Evolutionary conservation across 179 eudicot genomes (phyloP).

Genomic region (Beta macrorhiza): DNA sequence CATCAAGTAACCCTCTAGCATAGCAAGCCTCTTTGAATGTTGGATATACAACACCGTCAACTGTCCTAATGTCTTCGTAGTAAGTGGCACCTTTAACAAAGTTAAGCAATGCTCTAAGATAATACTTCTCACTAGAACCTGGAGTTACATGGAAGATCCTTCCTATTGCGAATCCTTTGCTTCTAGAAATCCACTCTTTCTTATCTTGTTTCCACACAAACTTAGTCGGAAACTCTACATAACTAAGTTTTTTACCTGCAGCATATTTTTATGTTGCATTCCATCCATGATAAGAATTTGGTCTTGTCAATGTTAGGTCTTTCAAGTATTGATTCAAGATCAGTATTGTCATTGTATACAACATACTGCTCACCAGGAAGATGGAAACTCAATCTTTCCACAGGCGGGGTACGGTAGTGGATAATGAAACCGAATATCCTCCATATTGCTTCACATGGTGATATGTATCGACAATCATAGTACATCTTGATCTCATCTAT

Average conservation of each 20-base stretch:
- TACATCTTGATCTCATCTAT: not conserved
- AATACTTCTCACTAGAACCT: not conserved
- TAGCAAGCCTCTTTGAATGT: constrained; percentile 18
- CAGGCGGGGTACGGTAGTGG: not conserved
- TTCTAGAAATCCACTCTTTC: not conserved
- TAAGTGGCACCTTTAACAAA: not conserved
- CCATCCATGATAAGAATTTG: too few species aligned
- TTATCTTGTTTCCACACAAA: not conserved
- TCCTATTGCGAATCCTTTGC: not conserved
- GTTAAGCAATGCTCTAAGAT: not conserved
- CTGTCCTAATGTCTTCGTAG: not conserved
- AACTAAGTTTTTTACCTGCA: not conserved
- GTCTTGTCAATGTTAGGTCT: not conserved
- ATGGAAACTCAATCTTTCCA: not conserved
- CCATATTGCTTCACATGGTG: constrained; percentile 23
- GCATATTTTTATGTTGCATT: not conserved
- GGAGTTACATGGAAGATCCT: not conserved
- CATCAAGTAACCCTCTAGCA: constrained; percentile 15
- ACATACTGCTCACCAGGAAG: not conserved
- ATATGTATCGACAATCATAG: not conserved
- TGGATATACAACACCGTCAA: not conserved
- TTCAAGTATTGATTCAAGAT: not conserved
- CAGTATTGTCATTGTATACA: not conserved
- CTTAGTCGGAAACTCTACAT: not conserved
- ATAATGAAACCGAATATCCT: constrained; percentile 9